Conservation (phyloP, 805 yeast genomes). For the Starmerella floris region DNA sequence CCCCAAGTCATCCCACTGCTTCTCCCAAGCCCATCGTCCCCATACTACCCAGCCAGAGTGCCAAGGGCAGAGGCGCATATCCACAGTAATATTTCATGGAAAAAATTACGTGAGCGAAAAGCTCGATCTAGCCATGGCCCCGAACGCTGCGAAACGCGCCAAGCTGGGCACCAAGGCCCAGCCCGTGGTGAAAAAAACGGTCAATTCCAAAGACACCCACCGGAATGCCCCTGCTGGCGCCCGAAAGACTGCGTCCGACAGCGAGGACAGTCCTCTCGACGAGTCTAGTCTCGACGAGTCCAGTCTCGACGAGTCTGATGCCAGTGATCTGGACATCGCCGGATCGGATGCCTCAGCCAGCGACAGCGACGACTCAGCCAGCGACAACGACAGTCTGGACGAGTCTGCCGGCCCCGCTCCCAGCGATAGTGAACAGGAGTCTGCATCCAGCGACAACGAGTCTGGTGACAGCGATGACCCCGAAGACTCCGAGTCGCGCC, state of each 20-base stretch:
- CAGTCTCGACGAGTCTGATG: background rate
- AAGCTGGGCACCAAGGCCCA: background rate
- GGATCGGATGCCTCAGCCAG: too few species aligned
- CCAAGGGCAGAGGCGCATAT: too few species aligned
- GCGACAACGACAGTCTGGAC: slow-evolving; percentile 5
- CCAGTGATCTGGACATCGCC: background rate
- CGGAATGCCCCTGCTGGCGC: too few species aligned
- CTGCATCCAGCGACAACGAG: background rate
- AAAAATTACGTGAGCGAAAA: background rate
- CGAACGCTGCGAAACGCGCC: background rate
- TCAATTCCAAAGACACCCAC: background rate
- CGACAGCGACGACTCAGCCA: background rate
- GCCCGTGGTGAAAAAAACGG: background rate
- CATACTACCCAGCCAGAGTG: too few species aligned
- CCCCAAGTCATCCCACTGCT: too few species aligned
- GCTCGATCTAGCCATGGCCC: background rate
- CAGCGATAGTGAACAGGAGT: background rate
- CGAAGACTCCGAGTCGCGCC: slow-evolving; percentile 5
- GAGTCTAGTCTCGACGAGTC: background rate
- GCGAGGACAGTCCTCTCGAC: background rate
- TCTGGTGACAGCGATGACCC: background rate
- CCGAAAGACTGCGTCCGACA: background rate
- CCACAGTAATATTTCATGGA: too few species aligned
- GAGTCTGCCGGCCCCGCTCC: background rate
- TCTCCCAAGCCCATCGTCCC: too few species aligned